phyloP scores from a whole-genome alignment of 192 early-diverging fungal species.

The Coemansia sp. region DNA sequence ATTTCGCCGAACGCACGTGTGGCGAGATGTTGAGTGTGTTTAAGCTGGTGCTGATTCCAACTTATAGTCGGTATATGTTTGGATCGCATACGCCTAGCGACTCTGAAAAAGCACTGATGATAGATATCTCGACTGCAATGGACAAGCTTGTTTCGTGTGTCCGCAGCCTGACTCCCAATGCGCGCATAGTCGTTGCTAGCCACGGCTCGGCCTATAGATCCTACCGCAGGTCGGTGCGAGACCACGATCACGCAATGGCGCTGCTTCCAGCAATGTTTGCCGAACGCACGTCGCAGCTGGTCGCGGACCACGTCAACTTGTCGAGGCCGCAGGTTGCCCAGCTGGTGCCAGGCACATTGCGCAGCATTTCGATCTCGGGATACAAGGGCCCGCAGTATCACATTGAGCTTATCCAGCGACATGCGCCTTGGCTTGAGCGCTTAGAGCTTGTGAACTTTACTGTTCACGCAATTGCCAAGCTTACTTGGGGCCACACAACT shows the following conservation, averaged over 20 bases:
- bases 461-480: slow-evolving; percentile 9
- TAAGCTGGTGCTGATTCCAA: slow-evolving; percentile 1
- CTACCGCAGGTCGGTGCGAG: background rate
- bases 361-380: slow-evolving; percentile 17
- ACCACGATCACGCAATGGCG: slow-evolving; percentile 1
- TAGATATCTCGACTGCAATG: slow-evolving; percentile 2
- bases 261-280: slow-evolving; percentile 4
- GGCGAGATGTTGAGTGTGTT: background rate
- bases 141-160: background rate
- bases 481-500: slow-evolving; percentile 1
- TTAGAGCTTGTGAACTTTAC: slow-evolving; percentile 11
- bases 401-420: slow-evolving; percentile 21
- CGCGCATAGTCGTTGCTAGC: background rate
- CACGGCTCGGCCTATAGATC: background rate
- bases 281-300: slow-evolving; percentile 2
- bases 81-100: background rate
- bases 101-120: background rate
- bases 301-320: background rate
- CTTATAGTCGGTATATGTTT: background rate
- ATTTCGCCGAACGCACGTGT: background rate
- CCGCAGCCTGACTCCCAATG: slow-evolving; percentile 2
- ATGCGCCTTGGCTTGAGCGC: slow-evolving; percentile 18
- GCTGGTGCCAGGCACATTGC: slow-evolving; percentile 6
- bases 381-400: slow-evolving; percentile 16
- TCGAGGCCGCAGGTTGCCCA: slow-evolving; percentile 2